A percentile compares a stretch with the other conserved stretches of the same genome.
phyloP scores from a whole-genome alignment of 495 filamentous ascomycete species.

The Astrothelium macrocarpum region DNA sequence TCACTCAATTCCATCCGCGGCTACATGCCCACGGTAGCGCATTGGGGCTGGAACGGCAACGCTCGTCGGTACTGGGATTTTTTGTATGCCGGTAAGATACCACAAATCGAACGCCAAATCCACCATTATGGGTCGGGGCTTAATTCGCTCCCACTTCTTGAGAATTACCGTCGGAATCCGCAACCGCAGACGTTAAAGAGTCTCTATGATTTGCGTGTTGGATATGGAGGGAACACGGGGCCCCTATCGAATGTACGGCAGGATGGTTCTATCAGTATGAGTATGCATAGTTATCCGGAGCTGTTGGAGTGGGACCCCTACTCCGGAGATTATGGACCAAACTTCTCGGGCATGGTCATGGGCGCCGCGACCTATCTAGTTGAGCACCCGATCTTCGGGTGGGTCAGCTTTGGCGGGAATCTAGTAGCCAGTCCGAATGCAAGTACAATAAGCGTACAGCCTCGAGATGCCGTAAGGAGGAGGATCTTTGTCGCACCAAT shows the following conservation, averaged over 20 bases:
- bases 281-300: constrained; percentile 44
- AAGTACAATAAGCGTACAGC: constrained; percentile 26
- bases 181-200: background rate
- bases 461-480: constrained; percentile 34
- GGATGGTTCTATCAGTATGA: constrained; percentile 40
- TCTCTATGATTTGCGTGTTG: constrained; percentile 32
- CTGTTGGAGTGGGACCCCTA: constrained; percentile 44
- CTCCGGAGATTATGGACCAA: constrained; percentile 44
- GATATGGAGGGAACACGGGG: constrained; percentile 40
- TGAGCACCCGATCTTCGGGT: constrained; percentile 31
- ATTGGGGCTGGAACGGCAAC: constrained; percentile 49
- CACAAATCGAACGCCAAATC: constrained; percentile 44
- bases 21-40: constrained; percentile 42
- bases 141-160: constrained; percentile 42
- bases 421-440: constrained; percentile 6
- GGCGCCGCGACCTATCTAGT: constrained; percentile 39
- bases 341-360: constrained; percentile 39
- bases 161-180: constrained; percentile 35
- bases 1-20: constrained; percentile 42
- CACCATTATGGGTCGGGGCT: constrained; percentile 49
- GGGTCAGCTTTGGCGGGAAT: constrained; percentile 38
- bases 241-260: constrained; percentile 43
- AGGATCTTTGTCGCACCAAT: constrained; percentile 37
- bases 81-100: constrained; percentile 39
- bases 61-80: constrained; percentile 47